Evolutionary conservation across 2,329 filamentous ascomycete genomes (phyloP).

Genomic region (Aspergillus melleus): DNA sequence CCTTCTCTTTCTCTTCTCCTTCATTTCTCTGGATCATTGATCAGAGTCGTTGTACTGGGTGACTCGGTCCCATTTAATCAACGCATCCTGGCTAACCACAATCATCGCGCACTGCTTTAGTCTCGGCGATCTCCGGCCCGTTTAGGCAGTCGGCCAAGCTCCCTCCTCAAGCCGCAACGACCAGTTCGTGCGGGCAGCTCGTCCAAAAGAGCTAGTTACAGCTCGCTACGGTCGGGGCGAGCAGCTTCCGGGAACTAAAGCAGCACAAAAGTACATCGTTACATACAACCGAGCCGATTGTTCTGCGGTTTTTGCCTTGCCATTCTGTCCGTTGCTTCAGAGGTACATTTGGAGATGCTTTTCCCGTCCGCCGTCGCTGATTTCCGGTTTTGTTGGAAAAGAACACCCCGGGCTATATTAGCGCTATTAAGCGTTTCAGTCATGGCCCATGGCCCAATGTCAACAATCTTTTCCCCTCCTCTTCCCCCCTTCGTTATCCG

Average conservation of each 20-base stretch:
- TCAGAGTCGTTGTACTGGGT: too few relatives aligned
- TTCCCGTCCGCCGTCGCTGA: too few relatives aligned
- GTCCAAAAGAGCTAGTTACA: background rate
- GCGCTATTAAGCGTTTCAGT: too few relatives aligned
- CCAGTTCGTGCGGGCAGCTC: background rate
- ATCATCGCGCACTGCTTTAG: background rate
- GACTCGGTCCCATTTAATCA: background rate
- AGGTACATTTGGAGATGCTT: too few relatives aligned
- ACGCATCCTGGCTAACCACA: background rate
- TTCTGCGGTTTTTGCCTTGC: background rate
- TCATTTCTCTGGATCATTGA: too few relatives aligned
- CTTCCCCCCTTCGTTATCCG: background rate
- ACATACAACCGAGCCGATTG: background rate
- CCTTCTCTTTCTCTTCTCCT: too few relatives aligned
- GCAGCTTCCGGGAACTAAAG: background rate
- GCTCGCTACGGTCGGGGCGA: background rate
- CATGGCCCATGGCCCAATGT: too few relatives aligned
- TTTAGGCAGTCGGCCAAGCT: background rate
- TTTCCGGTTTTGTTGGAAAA: too few relatives aligned
- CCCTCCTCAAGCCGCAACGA: background rate
- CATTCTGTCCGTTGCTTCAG: too few relatives aligned
- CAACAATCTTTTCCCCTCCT: background rate
- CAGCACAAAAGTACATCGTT: background rate
- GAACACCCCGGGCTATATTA: too few relatives aligned
- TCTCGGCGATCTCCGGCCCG: background rate